Conservation (phyloP, 2,329 filamentous ascomycete genomes). For the Fusarium avenaceum region DNA sequence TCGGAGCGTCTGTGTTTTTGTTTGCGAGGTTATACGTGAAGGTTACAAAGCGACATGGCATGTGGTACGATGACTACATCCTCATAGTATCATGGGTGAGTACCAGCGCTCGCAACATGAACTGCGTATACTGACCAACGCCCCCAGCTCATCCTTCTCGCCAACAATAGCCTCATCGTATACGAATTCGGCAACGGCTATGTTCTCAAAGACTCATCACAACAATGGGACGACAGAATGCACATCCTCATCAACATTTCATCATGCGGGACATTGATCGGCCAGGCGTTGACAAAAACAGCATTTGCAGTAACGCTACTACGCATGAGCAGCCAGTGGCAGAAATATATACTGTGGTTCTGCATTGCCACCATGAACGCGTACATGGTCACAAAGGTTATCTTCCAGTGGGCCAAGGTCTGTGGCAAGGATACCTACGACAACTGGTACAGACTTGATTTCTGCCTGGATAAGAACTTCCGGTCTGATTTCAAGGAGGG, state of each 20-base stretch:
- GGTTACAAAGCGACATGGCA: constrained; percentile 52
- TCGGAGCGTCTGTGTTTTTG: constrained; percentile 51
- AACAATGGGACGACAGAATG: constrained; percentile 66
- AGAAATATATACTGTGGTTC: constrained; percentile 61
- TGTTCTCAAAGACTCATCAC: constrained; percentile 53
- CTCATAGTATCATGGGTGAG: constrained; percentile 56
- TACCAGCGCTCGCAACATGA: background rate
- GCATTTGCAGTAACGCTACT: constrained; percentile 56
- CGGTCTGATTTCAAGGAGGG: constrained; percentile 63
- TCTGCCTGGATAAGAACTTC: constrained; percentile 58
- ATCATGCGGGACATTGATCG: constrained; percentile 55
- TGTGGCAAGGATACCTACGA: constrained; percentile 60
- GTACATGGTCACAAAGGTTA: constrained; percentile 62
- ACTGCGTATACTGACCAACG: constrained; percentile 3
- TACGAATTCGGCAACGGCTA: constrained; percentile 64
- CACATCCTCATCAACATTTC: constrained; percentile 64
- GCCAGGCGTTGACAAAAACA: constrained; percentile 55
- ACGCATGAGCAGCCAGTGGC: constrained; percentile 60
- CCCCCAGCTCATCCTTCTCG: constrained; percentile 57
- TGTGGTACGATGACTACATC: constrained; percentile 58
- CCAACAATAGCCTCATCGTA: constrained; percentile 61
- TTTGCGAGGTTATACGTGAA: constrained; percentile 54
- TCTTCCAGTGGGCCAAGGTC: constrained; percentile 64
- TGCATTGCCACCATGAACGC: constrained; percentile 64
- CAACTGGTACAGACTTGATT: constrained; percentile 62